A percentile compares a stretch with the other conserved stretches of the same genome.
Evolutionary conservation across 179 eudicot species (phyloP).

Genomic region (Spinacia oleracea): DNA sequence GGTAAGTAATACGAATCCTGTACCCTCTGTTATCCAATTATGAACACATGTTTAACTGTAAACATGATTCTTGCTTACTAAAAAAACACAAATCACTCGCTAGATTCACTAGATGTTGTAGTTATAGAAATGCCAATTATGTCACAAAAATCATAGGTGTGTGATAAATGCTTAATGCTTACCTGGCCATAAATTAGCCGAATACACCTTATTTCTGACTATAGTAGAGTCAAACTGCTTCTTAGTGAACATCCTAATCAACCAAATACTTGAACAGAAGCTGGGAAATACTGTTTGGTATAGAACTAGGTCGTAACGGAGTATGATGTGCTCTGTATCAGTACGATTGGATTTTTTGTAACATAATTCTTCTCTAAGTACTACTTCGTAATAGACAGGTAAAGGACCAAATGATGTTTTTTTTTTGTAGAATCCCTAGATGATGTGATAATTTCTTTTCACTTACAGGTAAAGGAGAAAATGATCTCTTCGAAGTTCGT

Average conservation of each 20-base stretch:
- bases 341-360: neutral
- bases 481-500: slow-evolving; percentile 69
- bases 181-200: neutral
- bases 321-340: neutral
- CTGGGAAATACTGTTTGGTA: too few relatives aligned
- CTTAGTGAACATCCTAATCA: neutral
- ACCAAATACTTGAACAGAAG: neutral
- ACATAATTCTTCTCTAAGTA: neutral
- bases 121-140: neutral
- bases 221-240: neutral
- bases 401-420: too few relatives aligned
- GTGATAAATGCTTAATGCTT: neutral
- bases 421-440: too few relatives aligned
- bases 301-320: neutral
- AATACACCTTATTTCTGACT: neutral
- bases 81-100: neutral
- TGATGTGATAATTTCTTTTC: neutral
- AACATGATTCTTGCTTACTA: neutral
- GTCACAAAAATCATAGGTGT: neutral
- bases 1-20: slow-evolving; percentile 44
- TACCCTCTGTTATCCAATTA: neutral
- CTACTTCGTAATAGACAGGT: neutral
- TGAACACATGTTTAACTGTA: neutral
- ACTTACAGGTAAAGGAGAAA: slow-evolving; percentile 67
- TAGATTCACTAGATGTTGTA: neutral